A percentile compares a stretch with the other conserved stretches of the same genome.
Conservation (phyloP, 495 filamentous ascomycete genomes). For the Aspergillus taichungensis region DNA sequence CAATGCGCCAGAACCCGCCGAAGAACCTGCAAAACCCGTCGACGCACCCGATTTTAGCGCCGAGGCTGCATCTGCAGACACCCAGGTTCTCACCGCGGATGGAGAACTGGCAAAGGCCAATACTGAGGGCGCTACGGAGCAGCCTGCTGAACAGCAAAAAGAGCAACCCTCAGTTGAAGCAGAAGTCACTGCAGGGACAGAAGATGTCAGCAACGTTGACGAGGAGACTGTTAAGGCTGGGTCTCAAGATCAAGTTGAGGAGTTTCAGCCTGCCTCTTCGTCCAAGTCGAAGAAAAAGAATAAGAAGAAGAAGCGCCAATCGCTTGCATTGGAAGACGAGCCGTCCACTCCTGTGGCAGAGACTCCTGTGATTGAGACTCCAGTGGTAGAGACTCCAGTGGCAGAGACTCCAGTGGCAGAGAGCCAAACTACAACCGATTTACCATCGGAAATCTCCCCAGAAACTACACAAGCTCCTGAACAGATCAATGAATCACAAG, state of each 20-base stretch:
- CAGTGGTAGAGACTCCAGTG: neutral
- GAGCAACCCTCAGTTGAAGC: too few species aligned
- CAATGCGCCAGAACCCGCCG: neutral
- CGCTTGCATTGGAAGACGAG: slow-evolving; percentile 11
- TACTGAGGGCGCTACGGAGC: neutral
- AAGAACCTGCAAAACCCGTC: too few species aligned
- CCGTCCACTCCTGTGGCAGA: slow-evolving; percentile 9
- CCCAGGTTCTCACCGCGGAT: neutral
- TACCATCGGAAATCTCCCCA: too few species aligned
- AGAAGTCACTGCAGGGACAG: too few species aligned
- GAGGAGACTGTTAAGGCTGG: neutral
- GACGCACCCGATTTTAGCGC: too few species aligned
- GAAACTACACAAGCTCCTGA: neutral
- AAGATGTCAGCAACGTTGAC: neutral
- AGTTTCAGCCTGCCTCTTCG: slow-evolving; percentile 6
- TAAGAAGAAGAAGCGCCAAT: slow-evolving; percentile 30
- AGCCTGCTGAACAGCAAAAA: neutral
- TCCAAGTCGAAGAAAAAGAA: slow-evolving; percentile 16
- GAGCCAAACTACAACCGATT: too few species aligned
- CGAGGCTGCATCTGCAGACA: neutral
- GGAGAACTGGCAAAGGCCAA: neutral
- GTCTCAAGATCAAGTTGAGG: neutral
- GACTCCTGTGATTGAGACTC: slow-evolving; percentile 3
- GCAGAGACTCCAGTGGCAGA: neutral
- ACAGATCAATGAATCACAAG: too few species aligned